Evolutionary conservation across 2,329 filamentous ascomycete genomes (phyloP), one percentile per base, ranked within the genome.

Genomic region (Cordyceps sp.): DNA sequence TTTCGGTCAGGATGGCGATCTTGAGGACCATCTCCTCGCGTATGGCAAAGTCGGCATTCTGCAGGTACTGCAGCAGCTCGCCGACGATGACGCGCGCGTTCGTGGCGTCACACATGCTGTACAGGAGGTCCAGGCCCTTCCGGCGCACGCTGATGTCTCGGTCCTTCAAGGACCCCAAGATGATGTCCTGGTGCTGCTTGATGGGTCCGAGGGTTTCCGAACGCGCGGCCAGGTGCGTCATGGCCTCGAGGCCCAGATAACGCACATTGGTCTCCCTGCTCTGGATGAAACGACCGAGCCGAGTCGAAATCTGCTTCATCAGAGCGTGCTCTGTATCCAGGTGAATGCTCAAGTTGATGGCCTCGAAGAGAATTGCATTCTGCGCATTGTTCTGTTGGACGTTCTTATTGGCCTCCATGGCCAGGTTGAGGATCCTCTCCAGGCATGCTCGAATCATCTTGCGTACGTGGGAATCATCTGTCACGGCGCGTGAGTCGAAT

Each of bases 331-430:
- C 90, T 0, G 85, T 94, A 45, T 96, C 90, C 17, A 98, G 70
- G 50, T 98, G 90, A 42, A 98, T 98, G 44, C 94, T 90, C 28
- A 98, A 72, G 50, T 98, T 94, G 55, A 98, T 98, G 17, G 90
- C 92, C 61, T 98, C 90, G 48, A 98, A 98, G 2, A 98, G 66
- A 12, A 98, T 85, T 1, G 90, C 90, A 48, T 98, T 98, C 49
- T 96, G 90, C 1, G 90, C 90, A 50, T 98, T 98, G 55, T 98
- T 98, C 52, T 98, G 90, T 56, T 98, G 90, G 13, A 98, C 90
- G 46, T 98, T 98, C 60, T 96, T 98, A 33, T 84, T 90, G 49
- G 83, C 77, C 49, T 96, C 88, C 64, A 93, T 77, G 2, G 90
- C 88, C 24, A 83, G 65, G 46, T 94, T 84, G 51, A 98, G 66